These are phyloP conservation scores for Apiotrichum akiyoshidainum DNA, from an alignment of 1,284 basidiomycete species.

Conservation along the genomic window DNA sequence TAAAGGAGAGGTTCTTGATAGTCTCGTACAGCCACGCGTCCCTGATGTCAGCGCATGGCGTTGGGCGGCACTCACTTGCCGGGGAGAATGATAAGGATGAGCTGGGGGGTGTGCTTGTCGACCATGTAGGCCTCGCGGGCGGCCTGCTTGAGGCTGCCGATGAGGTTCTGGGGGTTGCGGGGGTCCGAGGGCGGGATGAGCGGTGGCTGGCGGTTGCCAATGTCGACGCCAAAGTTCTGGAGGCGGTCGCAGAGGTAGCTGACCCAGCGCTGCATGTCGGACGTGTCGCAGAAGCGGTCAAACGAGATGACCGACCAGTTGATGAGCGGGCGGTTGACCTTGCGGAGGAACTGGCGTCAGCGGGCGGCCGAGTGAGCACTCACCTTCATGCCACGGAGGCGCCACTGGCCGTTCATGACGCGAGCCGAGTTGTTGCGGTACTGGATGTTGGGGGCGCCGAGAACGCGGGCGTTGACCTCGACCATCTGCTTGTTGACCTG, in stretches of 20 bases:
- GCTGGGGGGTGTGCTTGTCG: constrained; percentile 41
- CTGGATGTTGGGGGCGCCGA: constrained; percentile 40
- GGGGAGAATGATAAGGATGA: constrained; percentile 45
- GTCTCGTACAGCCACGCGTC: constrained; percentile 48
- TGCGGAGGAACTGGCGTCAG: constrained; percentile 43
- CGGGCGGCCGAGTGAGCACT: constrained; percentile 10
- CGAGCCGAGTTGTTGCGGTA: constrained; percentile 25
- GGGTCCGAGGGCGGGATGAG: constrained; percentile 6
- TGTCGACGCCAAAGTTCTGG: constrained; percentile 20
- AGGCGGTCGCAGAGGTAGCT: constrained; percentile 25
- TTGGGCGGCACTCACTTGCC: constrained; percentile 21
- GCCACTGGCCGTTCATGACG: constrained; percentile 27
- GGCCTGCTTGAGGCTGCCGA: constrained; percentile 27
- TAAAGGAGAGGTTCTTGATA: constrained; percentile 47
- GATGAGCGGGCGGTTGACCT: constrained; percentile 33
- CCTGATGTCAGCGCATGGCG: constrained; percentile 14
- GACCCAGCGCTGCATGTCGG: constrained; percentile 36
- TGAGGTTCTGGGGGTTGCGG: neutral
- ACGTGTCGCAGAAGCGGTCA: constrained; percentile 29
- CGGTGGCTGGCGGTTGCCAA: constrained; percentile 31
- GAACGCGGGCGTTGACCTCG: constrained; percentile 43
- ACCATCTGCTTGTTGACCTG: constrained; percentile 45
- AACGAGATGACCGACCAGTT: constrained; percentile 48
- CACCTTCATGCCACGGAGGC: constrained; percentile 31
- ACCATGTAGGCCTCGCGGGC: constrained; percentile 32